phyloP scores from a whole-genome alignment of 768 basidiomycete genomes.

The Mycena leptocephala region DNA sequence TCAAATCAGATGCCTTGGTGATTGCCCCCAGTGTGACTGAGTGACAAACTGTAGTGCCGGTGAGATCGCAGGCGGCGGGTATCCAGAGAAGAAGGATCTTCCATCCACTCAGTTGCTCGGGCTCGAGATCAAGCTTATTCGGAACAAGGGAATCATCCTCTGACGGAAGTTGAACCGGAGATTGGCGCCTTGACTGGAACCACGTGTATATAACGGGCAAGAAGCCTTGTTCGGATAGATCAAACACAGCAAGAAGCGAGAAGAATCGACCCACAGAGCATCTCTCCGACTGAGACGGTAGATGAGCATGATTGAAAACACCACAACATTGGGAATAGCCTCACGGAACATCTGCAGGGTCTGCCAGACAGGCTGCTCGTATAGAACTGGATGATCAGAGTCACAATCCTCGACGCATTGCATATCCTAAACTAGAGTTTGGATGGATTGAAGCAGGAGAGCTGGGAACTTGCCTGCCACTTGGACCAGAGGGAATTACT shows the following conservation, averaged over 20 bases:
- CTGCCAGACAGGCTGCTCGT: conserved; percentile 97
- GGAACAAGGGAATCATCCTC: conserved; percentile 59
- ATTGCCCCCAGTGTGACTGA: too few relatives aligned
- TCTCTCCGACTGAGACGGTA: conserved; percentile 85
- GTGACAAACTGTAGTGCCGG: conserved; percentile 86
- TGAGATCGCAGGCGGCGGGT: conserved; percentile 92
- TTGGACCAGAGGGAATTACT: conserved; percentile 89
- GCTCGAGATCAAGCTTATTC: conserved; percentile 50
- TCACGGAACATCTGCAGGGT: conserved; percentile 91
- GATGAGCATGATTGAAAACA: conserved; percentile 41
- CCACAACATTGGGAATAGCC: conserved; percentile 47
- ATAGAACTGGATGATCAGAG: conserved; percentile 76
- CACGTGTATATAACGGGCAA: conserved; percentile 86
- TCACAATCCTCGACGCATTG: conserved; percentile 98
- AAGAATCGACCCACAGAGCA: conserved; percentile 80
- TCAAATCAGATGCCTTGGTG: too few relatives aligned
- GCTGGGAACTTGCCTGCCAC: conserved; percentile 73
- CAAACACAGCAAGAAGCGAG: conserved; percentile 37
- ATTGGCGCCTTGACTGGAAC: conserved; percentile 63
- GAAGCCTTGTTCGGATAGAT: conserved; percentile 73
- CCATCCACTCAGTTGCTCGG: conserved; percentile 75
- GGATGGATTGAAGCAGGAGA: conserved; percentile 19
- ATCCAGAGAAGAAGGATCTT: conserved; percentile 87
- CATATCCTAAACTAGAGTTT: conserved; percentile 78
- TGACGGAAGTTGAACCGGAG: conserved; percentile 70